These are phyloP conservation scores for Westerdykella sp. DNA, from an alignment of 2,329 filamentous ascomycete species.

Conservation along the genomic window DNA sequence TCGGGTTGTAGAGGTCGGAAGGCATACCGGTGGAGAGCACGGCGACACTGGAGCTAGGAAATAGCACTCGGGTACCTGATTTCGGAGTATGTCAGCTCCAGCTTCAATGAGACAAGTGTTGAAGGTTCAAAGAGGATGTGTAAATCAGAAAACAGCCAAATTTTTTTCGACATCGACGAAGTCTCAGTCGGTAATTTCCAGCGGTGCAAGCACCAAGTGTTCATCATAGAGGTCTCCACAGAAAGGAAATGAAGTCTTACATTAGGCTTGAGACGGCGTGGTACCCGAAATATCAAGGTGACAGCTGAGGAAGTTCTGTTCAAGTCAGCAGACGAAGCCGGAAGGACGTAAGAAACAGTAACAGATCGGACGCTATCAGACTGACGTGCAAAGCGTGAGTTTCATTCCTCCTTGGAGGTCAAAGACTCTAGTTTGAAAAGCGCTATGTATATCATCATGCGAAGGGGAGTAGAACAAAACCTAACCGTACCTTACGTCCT, in stretches of 20 bases:
- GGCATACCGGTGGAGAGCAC: slow-evolving; percentile 18
- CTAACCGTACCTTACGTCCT: background rate
- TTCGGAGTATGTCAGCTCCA: slow-evolving; percentile 1
- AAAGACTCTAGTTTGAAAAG: slow-evolving; percentile 44
- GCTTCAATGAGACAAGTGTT: slow-evolving; percentile 5
- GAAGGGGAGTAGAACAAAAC: slow-evolving; percentile 2
- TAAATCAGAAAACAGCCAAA: slow-evolving; percentile 39
- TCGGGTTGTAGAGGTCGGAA: slow-evolving; percentile 8
- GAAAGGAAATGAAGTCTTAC: slow-evolving; percentile 8
- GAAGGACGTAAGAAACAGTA: background rate
- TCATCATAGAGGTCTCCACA: slow-evolving; percentile 28
- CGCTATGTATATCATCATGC: slow-evolving; percentile 40
- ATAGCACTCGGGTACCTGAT: slow-evolving; percentile 6
- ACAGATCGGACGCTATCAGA: slow-evolving; percentile 28
- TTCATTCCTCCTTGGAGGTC: slow-evolving; percentile 39
- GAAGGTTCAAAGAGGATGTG: background rate
- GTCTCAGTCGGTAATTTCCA: slow-evolving; percentile 43
- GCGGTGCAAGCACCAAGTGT: slow-evolving; percentile 37
- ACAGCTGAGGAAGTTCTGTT: background rate
- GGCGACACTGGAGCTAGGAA: slow-evolving; percentile 7
- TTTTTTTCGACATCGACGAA: slow-evolving; percentile 36
- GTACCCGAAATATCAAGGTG: background rate
- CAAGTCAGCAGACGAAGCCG: background rate
- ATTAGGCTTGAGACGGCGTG: background rate
- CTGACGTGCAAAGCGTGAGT: slow-evolving; percentile 41